phyloP scores from a whole-genome alignment of 257 asterid species.

The Hygrophila difformis region DNA sequence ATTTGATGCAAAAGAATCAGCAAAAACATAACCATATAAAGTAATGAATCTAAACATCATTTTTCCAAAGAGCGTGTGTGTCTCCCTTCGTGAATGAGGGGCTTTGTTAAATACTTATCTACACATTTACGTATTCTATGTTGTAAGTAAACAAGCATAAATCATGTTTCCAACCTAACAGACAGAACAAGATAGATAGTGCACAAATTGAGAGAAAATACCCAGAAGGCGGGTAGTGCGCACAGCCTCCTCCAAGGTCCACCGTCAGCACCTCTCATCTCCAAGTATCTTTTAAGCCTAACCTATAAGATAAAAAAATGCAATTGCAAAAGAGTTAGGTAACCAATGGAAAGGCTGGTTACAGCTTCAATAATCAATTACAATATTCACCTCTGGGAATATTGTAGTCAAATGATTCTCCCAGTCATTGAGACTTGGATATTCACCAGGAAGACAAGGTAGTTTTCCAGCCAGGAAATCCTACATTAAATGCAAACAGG shows the following conservation, averaged over 20 bases:
- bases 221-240: constrained; percentile 98
- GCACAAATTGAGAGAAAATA: constrained; percentile 17
- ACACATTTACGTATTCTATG: too few species aligned
- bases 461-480: constrained; percentile 96
- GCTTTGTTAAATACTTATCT: neutral
- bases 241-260: constrained; percentile 99
- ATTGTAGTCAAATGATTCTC: constrained; percentile 96
- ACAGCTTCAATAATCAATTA: constrained; percentile 14
- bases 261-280: constrained; percentile 99
- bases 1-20: too few species aligned
- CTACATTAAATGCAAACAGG: constrained; percentile 29
- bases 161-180: too few species aligned
- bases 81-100: too few species aligned
- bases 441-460: constrained; percentile 78
- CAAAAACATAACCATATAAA: too few species aligned
- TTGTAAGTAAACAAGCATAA: too few species aligned
- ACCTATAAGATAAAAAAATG: constrained; percentile 57
- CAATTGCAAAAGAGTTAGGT: constrained; percentile 6
- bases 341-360: constrained; percentile 8
- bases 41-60: too few species aligned
- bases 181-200: too few species aligned
- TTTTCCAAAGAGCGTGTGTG: too few species aligned
- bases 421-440: constrained; percentile 91
- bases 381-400: constrained; percentile 74
- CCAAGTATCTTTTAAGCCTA: constrained; percentile 92